These are phyloP conservation scores for Naganishia cerealis DNA, from an alignment of 1,284 basidiomycete genomes.

Conservation along the genomic window DNA sequence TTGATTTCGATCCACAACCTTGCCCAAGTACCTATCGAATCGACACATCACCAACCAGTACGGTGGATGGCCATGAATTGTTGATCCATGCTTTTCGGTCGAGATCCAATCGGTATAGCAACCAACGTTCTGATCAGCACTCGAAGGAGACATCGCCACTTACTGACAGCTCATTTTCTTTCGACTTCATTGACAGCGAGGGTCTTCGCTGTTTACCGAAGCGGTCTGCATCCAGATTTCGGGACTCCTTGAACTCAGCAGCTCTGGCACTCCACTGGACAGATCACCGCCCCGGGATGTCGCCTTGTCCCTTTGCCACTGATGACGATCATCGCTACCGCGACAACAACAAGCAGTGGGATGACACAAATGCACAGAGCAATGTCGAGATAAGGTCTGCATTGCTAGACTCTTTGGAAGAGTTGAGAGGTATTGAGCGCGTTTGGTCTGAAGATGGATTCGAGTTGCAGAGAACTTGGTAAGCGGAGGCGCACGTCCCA, in stretches of 20 bases:
- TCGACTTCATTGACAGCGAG: slow-evolving; percentile 1
- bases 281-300: slow-evolving; percentile 8
- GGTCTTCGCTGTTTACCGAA: neutral
- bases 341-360: slow-evolving; percentile 17
- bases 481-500: neutral
- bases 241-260: slow-evolving; percentile 6
- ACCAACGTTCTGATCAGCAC: neutral
- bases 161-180: slow-evolving; percentile 13
- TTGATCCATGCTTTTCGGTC: no score
- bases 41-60: neutral
- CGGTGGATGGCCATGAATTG: neutral
- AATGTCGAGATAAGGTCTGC: slow-evolving; percentile 23
- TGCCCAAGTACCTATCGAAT: slow-evolving; percentile 18
- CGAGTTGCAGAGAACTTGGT: slow-evolving; percentile 12
- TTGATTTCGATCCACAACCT: slow-evolving; percentile 62
- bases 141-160: neutral
- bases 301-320: neutral
- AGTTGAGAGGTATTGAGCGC: neutral
- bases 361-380: slow-evolving; percentile 21
- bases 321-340: slow-evolving; percentile 11
- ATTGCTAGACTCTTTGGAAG: slow-evolving; percentile 5
- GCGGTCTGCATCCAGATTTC: neutral
- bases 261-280: slow-evolving; percentile 16
- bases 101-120: neutral
- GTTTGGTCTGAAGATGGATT: slow-evolving; percentile 18